Base-by-base conservation (phyloP, 2,329 filamentous ascomycete genomes). In the Coleophoma crateriformis region DNA sequence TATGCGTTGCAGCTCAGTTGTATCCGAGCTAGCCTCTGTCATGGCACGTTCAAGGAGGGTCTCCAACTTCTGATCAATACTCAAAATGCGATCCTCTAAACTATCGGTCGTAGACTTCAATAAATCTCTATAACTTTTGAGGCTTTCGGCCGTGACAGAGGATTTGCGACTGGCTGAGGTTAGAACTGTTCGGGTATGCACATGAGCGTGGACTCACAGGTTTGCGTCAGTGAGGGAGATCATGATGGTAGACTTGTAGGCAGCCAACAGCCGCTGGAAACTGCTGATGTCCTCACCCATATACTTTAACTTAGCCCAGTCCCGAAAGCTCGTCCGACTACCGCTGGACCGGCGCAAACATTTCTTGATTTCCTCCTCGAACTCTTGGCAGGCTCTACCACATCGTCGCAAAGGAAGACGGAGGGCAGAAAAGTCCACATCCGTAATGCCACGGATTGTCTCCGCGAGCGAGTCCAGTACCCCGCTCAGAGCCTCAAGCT, bases 251-350 rank as follows among this genome's bases (percentile, higher is more conserved):
- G 64, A 58, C 52, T 71, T 73, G 51, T 74, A 74, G 39, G 65
- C 64, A 38, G 69, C 64, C 33, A 75, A 53, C 37, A 70, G 54
- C 19, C 64, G 56, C 37, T 61, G 64, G 48, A 74, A 75, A 45
- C 63, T 65, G 51, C 68, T 65, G 41, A 75, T 68, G 52, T 72
- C 63, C 40, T 72, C 66, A 27, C 68, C 69, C 64, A 73, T 71
- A 46, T 73, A 75, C 50, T 54, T 67, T 42, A 75, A 54, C 56
- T 63, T 70, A 4, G 69, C 67, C 72, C 69, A 75, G 54, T 73
- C 71, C 42, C 68, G 66, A 57, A 75, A 73, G 57, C 68, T 75
- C 19, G 64, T 62, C 47, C 65, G 60, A 51, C 54, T 58, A 33
- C 53, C 60, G 19, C 54, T 59, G 34, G 69, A 73, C 41, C 60